Evolutionary conservation across 305 asterid species (phyloP), one percentile per base, ranked within the genome.

Genomic region (Fraxinus sp.): DNA sequence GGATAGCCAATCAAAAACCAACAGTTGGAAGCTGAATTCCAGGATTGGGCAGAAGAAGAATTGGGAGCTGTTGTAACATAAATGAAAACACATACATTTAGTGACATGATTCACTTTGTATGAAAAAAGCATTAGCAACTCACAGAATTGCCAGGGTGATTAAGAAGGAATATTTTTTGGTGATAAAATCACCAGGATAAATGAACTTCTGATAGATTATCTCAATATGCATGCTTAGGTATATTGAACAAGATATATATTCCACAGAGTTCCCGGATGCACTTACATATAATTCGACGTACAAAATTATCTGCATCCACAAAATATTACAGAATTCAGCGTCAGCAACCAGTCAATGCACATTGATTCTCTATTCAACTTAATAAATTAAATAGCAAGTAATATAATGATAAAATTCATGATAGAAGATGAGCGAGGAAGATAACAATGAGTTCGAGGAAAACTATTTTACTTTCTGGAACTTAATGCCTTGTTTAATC

Each of bases 251-350:
- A 18, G 18, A 37, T 9, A 39, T 30, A 11, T 39, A 46, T 46
- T 16, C 55, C 80, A 43, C 55, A 1, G 83, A 83, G 86, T 72
- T 28, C 3, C 32, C 32, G 52, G 79, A 78, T 78, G 84, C 80
- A 91, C 99, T 93, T 91, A 96, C 99, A 75, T 96, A 96, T 89
- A 94, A 89, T 80, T 96, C 99, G 87, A 91, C 89, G 82, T 94
- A 96, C 77, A 96, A 88, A 77, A 91, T 82, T 73, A 96, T 91
- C 99, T 96, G 98, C 97, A 86, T 43, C 81, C 75, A 84, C 49
- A 79, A 83, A 88, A 83, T 22, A 49, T 32, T 49, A 82, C 36
- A 81, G 79, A 66, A 81, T 89, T 66, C 78, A 78, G 57, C 7
- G 68, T 83, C 85, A 81, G 87, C 49, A 84, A 74, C n/a, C 28